These are phyloP conservation scores for Olyra latifolia DNA, from an alignment of 176 grass and related monocot species.

Conservation along the genomic window DNA sequence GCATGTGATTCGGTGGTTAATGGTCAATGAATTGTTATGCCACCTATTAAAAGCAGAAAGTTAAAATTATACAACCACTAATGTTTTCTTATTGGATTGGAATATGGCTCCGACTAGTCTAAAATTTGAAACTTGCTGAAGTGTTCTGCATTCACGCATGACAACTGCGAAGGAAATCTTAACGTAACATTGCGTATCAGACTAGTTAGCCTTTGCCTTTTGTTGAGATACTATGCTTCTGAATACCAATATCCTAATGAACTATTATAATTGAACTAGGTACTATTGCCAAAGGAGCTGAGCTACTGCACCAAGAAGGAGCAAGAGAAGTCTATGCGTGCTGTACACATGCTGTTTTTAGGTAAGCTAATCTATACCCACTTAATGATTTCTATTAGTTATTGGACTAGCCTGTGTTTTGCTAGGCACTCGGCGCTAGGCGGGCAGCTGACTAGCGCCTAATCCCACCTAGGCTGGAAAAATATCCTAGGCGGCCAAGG, in stretches of 20 bases:
- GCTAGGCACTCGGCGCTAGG: no score
- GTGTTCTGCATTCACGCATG: not conserved
- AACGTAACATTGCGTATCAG: not conserved
- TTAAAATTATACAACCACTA: not conserved
- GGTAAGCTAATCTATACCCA: conserved; percentile 38
- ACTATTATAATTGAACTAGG: conserved; percentile 49
- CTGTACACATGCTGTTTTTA: conserved; percentile 98
- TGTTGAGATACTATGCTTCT: not conserved
- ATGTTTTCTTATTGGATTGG: not conserved
- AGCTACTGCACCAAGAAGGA: conserved; percentile 93
- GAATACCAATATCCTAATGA: conserved; percentile 32
- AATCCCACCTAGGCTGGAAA: no score
- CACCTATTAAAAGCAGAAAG: not conserved
- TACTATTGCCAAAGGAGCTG: conserved; percentile 95
- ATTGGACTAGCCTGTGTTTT: not conserved
- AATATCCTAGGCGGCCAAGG: no score
- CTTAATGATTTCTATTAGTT: not conserved
- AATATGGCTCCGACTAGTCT: not conserved
- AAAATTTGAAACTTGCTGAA: not conserved
- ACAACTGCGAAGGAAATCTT: not conserved
- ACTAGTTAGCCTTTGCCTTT: not conserved
- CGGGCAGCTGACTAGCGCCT: no score
- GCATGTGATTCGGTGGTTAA: not conserved
- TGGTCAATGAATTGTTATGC: conserved; percentile 8
- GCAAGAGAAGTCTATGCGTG: conserved; percentile 99